Conservation (phyloP, 768 basidiomycete genomes). For the Hygrophorus pudorinus region DNA sequence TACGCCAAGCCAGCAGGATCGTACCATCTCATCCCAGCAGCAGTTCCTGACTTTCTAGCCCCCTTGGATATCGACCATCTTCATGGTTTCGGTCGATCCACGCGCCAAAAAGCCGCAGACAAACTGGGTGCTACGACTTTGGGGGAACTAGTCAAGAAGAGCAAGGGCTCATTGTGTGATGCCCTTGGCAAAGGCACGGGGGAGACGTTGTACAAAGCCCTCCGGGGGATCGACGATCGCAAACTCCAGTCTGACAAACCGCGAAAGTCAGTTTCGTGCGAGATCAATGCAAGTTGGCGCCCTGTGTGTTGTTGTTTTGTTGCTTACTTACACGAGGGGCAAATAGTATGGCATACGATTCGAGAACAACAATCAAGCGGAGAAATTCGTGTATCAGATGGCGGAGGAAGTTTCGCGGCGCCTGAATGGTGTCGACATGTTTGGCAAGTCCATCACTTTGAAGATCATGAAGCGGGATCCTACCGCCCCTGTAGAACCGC, state of each 20-base stretch:
- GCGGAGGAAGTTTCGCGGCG: conserved; percentile 68
- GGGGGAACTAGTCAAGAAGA: conserved; percentile 56
- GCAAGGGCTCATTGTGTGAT: conserved; percentile 55
- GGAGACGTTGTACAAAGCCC: conserved; percentile 74
- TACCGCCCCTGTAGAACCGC: conserved; percentile 76
- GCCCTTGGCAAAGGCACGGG: conserved; percentile 75
- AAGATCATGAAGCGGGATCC: conserved; percentile 87
- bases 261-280: conserved; percentile 86
- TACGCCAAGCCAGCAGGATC: conserved; percentile 87
- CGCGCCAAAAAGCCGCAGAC: conserved; percentile 67
- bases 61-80: conserved; percentile 71
- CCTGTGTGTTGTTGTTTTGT: conserved; percentile 3
- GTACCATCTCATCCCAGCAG: conserved; percentile 55
- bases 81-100: conserved; percentile 77
- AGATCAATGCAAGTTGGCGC: conserved; percentile 71
- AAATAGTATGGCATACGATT: conserved; percentile 92
- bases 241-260: conserved; percentile 76
- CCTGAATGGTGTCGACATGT: conserved; percentile 56
- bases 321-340: neutral
- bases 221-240: conserved; percentile 77
- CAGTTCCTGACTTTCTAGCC: conserved; percentile 45
- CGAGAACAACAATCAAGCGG: conserved; percentile 70
- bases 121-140: conserved; percentile 67
- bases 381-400: conserved; percentile 68
- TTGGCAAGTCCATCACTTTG: conserved; percentile 68